phyloP scores from a whole-genome alignment of 768 basidiomycete species.

The Rhizopogon vinicolor region DNA sequence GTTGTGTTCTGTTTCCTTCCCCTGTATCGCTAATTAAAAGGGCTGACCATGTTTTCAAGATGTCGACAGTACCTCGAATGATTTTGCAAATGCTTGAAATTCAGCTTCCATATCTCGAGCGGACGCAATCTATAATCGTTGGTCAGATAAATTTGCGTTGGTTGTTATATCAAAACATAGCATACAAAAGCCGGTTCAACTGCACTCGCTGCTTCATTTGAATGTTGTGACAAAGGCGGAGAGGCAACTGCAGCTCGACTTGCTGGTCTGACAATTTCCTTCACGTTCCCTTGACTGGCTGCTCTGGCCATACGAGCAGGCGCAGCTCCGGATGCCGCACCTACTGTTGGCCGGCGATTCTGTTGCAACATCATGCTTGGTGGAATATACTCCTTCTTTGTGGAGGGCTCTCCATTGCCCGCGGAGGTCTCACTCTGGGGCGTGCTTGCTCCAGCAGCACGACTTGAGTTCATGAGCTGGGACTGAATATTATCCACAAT shows the following conservation, averaged over 20 bases:
- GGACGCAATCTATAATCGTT: constrained; percentile 65
- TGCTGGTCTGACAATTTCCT: constrained; percentile 48
- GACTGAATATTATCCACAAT: constrained; percentile 78
- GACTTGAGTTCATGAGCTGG: constrained; percentile 49
- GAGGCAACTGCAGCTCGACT: constrained; percentile 54
- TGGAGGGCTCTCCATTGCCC: constrained; percentile 36
- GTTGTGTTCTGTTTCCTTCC: constrained; percentile 97
- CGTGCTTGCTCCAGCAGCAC: constrained; percentile 36
- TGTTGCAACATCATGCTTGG: constrained; percentile 63
- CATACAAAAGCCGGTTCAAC: constrained; percentile 70
- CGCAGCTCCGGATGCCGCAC: constrained; percentile 19
- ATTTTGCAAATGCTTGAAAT: constrained; percentile 71
- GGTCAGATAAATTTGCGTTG: constrained; percentile 1
- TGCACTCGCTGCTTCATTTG: constrained; percentile 38
- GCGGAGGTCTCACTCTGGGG: constrained; percentile 58
- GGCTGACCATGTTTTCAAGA: not conserved
- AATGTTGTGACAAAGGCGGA: constrained; percentile 36
- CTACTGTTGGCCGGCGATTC: constrained; percentile 44
- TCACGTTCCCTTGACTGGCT: constrained; percentile 44
- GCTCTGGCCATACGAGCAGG: constrained; percentile 37
- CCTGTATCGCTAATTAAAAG: constrained; percentile 39
- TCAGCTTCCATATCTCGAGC: constrained; percentile 81
- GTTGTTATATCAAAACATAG: constrained; percentile 1
- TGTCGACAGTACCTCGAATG: constrained; percentile 63
- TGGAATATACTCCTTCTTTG: constrained; percentile 62